phyloP scores from a whole-genome alignment of 192 early-diverging fungal species.

The Backusella tuberculispora region DNA sequence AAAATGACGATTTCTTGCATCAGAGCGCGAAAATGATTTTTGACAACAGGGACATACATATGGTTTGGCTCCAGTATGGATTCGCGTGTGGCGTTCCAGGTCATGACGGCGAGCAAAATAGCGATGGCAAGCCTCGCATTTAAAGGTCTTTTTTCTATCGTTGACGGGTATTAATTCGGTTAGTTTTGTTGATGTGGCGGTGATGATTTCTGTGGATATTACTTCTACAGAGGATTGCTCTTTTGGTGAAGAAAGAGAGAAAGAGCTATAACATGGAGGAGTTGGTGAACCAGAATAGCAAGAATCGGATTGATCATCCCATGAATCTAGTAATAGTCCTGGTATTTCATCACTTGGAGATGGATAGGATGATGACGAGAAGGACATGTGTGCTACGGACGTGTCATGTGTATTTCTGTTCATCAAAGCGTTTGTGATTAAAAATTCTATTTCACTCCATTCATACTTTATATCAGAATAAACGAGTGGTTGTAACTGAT shows the following conservation, averaged over 20 bases:
- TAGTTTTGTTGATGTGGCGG: background rate
- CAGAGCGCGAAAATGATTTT: constrained; percentile 69
- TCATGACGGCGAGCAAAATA: constrained; percentile 77
- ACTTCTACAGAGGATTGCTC: background rate
- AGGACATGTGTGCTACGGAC: no score
- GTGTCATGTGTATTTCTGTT: no score
- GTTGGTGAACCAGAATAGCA: background rate
- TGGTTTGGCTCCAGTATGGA: constrained; percentile 61
- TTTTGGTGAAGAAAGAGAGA: background rate
- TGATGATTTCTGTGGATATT: background rate
- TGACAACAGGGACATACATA: constrained; percentile 67
- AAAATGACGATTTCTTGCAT: constrained; percentile 70
- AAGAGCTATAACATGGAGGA: background rate
- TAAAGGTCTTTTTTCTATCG: constrained; percentile 49
- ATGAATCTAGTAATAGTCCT: background rate
- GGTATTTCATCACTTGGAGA: background rate
- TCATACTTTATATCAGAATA: constrained; percentile 4
- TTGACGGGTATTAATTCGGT: background rate
- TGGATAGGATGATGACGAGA: background rate
- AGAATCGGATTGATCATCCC: constrained; percentile 13
- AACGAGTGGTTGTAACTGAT: background rate
- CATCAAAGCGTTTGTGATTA: background rate
- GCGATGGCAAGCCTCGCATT: constrained; percentile 57
- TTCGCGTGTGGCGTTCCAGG: constrained; percentile 64
- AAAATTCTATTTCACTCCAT: constrained; percentile 6